Conservation (phyloP, 345 rosid genomes). For the Erysimum cheiranthoides region DNA sequence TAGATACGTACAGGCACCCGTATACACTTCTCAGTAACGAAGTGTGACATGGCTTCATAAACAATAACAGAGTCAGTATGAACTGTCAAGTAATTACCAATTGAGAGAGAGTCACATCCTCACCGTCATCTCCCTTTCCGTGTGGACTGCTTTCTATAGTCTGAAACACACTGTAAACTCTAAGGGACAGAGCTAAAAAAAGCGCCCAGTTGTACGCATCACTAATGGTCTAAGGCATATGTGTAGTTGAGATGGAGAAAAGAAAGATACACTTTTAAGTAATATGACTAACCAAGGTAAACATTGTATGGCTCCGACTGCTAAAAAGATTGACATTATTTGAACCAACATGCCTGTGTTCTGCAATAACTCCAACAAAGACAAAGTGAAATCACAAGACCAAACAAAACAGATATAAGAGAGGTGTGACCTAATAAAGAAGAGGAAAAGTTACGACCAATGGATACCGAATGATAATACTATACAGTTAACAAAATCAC, state of each 20-base stretch:
- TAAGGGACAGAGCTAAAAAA: slow-evolving; percentile 18
- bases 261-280: slow-evolving; percentile 22
- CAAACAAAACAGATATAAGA: slow-evolving; percentile 24
- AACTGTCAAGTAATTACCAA: slow-evolving; percentile 62
- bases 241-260: slow-evolving; percentile 7
- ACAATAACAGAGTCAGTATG: slow-evolving; percentile 29
- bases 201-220: slow-evolving; percentile 19
- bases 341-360: slow-evolving; percentile 93
- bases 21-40: slow-evolving; percentile 28
- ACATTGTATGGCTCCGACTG: slow-evolving; percentile 98
- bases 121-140: slow-evolving; percentile 94
- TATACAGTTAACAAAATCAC: slow-evolving; percentile 15
- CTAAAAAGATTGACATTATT: slow-evolving; percentile 92
- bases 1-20: slow-evolving; percentile 11
- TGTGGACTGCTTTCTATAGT: slow-evolving; percentile 96
- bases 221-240: slow-evolving; percentile 8
- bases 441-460: slow-evolving; percentile 1
- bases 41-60: slow-evolving; percentile 30
- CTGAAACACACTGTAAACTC: slow-evolving; percentile 55
- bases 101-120: slow-evolving; percentile 88
- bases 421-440: slow-evolving; percentile 18
- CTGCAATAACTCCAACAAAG: slow-evolving; percentile 50
- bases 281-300: slow-evolving; percentile 68
- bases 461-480: slow-evolving; percentile 8
- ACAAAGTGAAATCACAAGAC: slow-evolving; percentile 13